Base-by-base conservation (phyloP, 768 basidiomycete genomes). In the Panaeolus cyanescens region DNA sequence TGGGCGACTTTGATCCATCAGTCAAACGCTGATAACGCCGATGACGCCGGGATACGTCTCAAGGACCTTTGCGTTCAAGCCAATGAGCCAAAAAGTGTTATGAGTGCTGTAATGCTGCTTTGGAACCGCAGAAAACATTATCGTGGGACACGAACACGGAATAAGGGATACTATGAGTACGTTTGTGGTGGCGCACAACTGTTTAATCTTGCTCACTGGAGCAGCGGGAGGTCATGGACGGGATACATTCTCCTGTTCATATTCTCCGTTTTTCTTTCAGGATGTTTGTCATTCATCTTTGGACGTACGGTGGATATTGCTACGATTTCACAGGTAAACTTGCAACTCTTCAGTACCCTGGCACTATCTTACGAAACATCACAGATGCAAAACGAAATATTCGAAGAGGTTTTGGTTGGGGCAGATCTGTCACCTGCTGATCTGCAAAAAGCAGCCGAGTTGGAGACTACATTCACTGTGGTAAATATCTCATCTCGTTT, bases 1-100 rank as follows among this genome's bases (percentile, higher is more conserved):
- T 81, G 80, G 79, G 79, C 79, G 3, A 81, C 79, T 3, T 64
- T 81, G 10, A 79, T 81, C 13, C 78, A 81, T 50, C 77, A 77
- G 62, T 79, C 78, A 28, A 69, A 68, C 19, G 64, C 68, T 55
- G 36, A 66, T 25, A 63, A 69, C 40, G 59, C 60, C 7, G 60
- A 57, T 30, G 62, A 62, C 17, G 71, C 75, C 7, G 79, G 80
- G 13, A 67, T 80, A 12, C 63, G 71, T 34, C 39, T 81, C 31
- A 71, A 68, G 58, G 78, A 79, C 70, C 64, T 81, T 31, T 76
- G 74, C 0, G 68, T 71, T 0, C 72, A 71, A 20, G 67, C 76
- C 0, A 62, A 71, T 8, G 71, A 75, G 54, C 68, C 74, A 3
- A 70, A 66, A 17, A 74, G 75, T 32, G 64, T 68, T 9, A 65